Evolutionary conservation across 768 basidiomycete species (phyloP).

Genomic region (Mycena indigotica): DNA sequence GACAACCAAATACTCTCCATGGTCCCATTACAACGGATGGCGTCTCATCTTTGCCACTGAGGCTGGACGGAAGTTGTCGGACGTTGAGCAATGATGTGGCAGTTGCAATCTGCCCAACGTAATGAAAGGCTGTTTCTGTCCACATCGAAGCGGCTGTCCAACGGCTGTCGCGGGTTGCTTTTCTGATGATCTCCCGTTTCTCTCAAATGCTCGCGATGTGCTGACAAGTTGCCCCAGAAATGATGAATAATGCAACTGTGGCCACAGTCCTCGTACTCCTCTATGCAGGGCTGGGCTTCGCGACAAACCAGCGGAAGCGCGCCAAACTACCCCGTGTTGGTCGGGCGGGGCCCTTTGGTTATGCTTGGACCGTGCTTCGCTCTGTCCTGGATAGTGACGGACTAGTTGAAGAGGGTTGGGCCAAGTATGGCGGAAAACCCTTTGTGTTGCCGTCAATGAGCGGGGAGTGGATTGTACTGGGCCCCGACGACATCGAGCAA

Average conservation of each 20-base stretch:
- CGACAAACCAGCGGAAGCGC: neutral
- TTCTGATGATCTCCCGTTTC: too few species aligned
- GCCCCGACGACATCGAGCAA: conserved; percentile 19
- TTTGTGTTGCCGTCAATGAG: conserved; percentile 22
- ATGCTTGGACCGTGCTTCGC: conserved; percentile 17
- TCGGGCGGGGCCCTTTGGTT: conserved; percentile 19
- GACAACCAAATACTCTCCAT: too few species aligned
- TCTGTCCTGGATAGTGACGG: conserved; percentile 12
- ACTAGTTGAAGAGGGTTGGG: conserved; percentile 18
- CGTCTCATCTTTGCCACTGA: too few species aligned
- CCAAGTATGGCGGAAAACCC: conserved; percentile 17
- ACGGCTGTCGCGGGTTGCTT: too few species aligned
- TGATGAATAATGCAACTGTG: neutral
- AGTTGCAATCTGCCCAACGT: too few species aligned
- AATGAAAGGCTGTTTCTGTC: too few species aligned
- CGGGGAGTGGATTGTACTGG: conserved; percentile 19
- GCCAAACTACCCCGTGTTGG: conserved; percentile 21
- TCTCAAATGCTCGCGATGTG: too few species aligned
- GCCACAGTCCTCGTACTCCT: neutral
- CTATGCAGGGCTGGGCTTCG: neutral
- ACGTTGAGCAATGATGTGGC: too few species aligned
- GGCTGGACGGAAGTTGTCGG: too few species aligned
- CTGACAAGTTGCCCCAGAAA: too few species aligned
- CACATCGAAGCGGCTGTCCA: too few species aligned
- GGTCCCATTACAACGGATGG: too few species aligned